Evolutionary conservation across 805 yeast species (phyloP).

Genomic region (Candida dajiaensis): DNA sequence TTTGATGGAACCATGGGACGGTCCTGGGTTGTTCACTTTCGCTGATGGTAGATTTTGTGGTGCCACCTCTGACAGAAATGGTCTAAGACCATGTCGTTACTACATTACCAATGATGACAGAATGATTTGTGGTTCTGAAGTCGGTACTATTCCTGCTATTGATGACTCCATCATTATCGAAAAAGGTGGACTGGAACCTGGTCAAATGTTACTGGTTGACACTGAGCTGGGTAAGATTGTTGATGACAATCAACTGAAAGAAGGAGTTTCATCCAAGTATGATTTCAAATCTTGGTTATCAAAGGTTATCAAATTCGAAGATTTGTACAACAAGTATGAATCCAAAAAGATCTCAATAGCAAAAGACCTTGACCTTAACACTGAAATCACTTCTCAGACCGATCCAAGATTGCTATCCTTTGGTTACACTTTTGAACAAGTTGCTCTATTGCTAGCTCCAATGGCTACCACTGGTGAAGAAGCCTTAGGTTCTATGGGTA

Average conservation of each 20-base stretch:
- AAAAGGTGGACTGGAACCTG: slow-evolving; percentile 94
- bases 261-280: slow-evolving; percentile 67
- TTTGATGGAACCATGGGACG: slow-evolving; percentile 99
- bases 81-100: slow-evolving; percentile 96
- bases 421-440: slow-evolving; percentile 94
- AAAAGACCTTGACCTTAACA: slow-evolving; percentile 21
- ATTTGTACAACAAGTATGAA: slow-evolving; percentile 54
- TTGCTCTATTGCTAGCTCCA: slow-evolving; percentile 76
- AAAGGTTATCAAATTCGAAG: slow-evolving; percentile 78
- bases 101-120: slow-evolving; percentile 92
- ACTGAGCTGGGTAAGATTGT: slow-evolving; percentile 90
- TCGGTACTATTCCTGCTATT: slow-evolving; percentile 83
- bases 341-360: slow-evolving; percentile 16
- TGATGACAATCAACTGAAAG: slow-evolving; percentile 85
- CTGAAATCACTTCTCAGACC: slow-evolving; percentile 43
- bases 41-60: slow-evolving; percentile 98
- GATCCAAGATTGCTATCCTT: slow-evolving; percentile 83
- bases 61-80: slow-evolving; percentile 96
- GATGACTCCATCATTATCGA: slow-evolving; percentile 76
- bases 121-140: slow-evolving; percentile 97
- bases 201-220: slow-evolving; percentile 92
- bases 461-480: slow-evolving; percentile 93
- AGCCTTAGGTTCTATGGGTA: slow-evolving; percentile 98
- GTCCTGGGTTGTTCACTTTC: slow-evolving; percentile 94
- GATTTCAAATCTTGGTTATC: slow-evolving; percentile 95